These are phyloP conservation scores for Pythium diclinum DNA, from an alignment of 352 stramenopile species.

Conservation along the genomic window DNA sequence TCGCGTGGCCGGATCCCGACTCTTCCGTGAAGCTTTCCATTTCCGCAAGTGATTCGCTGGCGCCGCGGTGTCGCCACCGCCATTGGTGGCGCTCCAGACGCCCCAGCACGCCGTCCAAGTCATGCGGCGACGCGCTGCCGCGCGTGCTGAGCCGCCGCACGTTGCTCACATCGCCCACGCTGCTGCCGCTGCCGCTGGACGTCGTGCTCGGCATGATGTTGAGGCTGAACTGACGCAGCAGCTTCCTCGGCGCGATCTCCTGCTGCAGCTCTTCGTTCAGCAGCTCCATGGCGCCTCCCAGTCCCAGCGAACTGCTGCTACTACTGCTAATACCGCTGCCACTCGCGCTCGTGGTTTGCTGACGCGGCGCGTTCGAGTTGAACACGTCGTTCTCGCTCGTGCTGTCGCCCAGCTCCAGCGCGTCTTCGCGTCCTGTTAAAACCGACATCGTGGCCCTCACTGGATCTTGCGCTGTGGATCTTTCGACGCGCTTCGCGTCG, in stretches of 20 bases:
- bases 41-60: conserved; percentile 20
- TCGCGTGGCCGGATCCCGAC: background rate
- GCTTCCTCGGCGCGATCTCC: conserved; percentile 61
- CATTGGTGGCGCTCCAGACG: conserved; percentile 60
- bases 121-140: conserved; percentile 33
- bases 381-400: conserved; percentile 4
- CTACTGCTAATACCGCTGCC: background rate
- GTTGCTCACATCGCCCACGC: conserved; percentile 5
- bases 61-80: conserved; percentile 42
- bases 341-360: background rate
- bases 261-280: conserved; percentile 65
- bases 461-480: background rate
- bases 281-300: conserved; percentile 36
- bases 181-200: conserved; percentile 12
- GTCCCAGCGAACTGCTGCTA: background rate
- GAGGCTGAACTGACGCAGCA: conserved; percentile 77
- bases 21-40: conserved; percentile 15
- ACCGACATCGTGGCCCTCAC: conserved; percentile 10
- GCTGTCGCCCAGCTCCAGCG: conserved; percentile 4
- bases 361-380: background rate
- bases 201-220: conserved; percentile 48
- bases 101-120: conserved; percentile 43
- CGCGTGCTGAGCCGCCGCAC: conserved; percentile 21
- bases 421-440: conserved; percentile 1
- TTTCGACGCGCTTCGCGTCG: background rate